Base-by-base conservation (phyloP, 169 alveolate genomes). In the Babesia divergens region DNA sequence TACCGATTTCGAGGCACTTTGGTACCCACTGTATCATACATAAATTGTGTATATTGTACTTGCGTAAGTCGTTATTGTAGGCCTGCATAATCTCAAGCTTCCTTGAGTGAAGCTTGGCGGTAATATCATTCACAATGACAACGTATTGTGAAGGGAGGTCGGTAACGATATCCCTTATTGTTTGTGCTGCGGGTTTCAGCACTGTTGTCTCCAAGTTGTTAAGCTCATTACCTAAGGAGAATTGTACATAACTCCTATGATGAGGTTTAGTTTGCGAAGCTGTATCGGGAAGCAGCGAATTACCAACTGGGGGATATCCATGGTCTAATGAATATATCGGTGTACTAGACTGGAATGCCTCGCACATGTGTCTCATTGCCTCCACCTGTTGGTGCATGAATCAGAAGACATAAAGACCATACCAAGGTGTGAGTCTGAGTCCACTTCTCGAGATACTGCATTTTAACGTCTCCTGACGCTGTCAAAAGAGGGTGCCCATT, bases 401-500 rank as follows among this genome's bases (percentile, higher is more conserved):
- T 6, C 22, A 1, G 7, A 34, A 14, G 37, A 18, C n/a, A n/a
- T 3, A 6, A 18, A 9, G 8, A 28, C 6, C 74, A n/a, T 67
- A 80, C 88, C 53, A 80, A 11, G 24, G 69, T 70, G 58, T 42
- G 28, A 3, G 35, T 59, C 26, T 54, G 62, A 29, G 18, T 44
- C 88, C 88, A 80, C 37, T 20, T 11, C 18, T 43, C 65, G 40
- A 80, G 22, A 56, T 80, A 70, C 49, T 31, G n/a, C 18, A 80
- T 51, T 18, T 18, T 49, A 11, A 80, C 71, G 22, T 44, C 42
- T 11, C 88, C 88, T 3, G 44, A 47, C 37, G 8, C 28, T 35
- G 35, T 51, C 2, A 80, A 79, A 47, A 34, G 24, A 4, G 80
- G 79, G 43, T 80, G 88, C 44, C 56, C 56, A 3, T 47, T 35